phyloP scores from a whole-genome alignment of 2,329 filamentous ascomycete species.

The Phialophora macrospora region DNA sequence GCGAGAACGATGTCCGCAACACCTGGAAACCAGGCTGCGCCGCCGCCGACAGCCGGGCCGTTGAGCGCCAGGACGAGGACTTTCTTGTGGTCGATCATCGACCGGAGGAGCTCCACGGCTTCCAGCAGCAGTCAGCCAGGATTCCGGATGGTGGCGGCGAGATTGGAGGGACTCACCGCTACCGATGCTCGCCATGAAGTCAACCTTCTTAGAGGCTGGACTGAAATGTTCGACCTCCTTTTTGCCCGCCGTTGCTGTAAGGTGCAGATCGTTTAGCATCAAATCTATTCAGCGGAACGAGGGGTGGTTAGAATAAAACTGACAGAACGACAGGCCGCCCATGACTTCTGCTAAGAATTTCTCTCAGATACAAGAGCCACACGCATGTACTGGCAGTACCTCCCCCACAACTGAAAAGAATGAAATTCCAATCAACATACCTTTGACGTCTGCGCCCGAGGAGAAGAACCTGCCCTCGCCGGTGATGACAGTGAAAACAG shows the following conservation, averaged over 20 bases:
- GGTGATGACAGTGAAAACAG: slow-evolving; percentile 57
- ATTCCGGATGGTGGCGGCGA: background rate
- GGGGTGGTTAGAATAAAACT: background rate
- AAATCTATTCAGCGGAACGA: background rate
- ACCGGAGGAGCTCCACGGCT: slow-evolving; percentile 32
- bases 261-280: slow-evolving; percentile 4
- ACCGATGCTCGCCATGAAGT: slow-evolving; percentile 18
- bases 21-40: slow-evolving; percentile 58
- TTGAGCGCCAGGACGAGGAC: slow-evolving; percentile 58
- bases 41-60: slow-evolving; percentile 57
- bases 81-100: slow-evolving; percentile 56
- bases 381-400: background rate
- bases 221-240: slow-evolving; percentile 11
- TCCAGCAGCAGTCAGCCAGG: background rate
- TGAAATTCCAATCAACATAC: slow-evolving; percentile 32
- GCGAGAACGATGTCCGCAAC: slow-evolving; percentile 57
- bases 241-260: slow-evolving; percentile 9
- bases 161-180: slow-evolving; percentile 12
- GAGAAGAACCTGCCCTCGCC: slow-evolving; percentile 59
- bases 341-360: slow-evolving; percentile 7
- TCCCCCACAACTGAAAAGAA: background rate
- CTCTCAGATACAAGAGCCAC: slow-evolving; percentile 38
- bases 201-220: slow-evolving; percentile 31
- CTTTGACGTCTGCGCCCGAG: slow-evolving; percentile 56
- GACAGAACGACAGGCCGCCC: slow-evolving; percentile 15